phyloP scores from a whole-genome alignment of 2,329 filamentous ascomycete species.

The Ophiostoma tasmaniense region DNA sequence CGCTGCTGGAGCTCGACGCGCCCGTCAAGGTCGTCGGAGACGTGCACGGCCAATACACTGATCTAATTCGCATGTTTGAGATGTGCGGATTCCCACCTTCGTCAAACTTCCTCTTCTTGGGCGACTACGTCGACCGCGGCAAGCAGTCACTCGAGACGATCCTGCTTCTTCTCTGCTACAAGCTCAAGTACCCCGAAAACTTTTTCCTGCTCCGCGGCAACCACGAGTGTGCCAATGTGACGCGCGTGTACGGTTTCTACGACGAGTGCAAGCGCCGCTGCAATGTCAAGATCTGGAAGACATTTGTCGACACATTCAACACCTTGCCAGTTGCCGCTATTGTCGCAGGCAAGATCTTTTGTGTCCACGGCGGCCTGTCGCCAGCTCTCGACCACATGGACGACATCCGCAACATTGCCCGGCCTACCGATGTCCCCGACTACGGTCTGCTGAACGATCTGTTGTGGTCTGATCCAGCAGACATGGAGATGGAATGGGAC shows the following conservation, averaged over 20 bases:
- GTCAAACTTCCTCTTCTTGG: constrained; percentile 91
- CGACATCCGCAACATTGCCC: constrained; percentile 97
- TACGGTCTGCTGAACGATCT: constrained; percentile 96
- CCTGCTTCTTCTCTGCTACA: constrained; percentile 92
- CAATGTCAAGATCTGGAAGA: constrained; percentile 99
- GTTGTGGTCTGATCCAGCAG: constrained; percentile 94
- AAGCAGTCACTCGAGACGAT: constrained; percentile 99
- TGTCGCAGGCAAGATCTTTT: constrained; percentile 99
- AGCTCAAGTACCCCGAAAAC: constrained; percentile 99
- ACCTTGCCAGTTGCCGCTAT: constrained; percentile 96
- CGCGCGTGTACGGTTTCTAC: constrained; percentile 99
- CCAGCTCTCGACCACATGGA: constrained; percentile 99
- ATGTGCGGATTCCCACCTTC: constrained; percentile 95
- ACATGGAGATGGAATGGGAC: constrained; percentile 98
- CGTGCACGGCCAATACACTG: constrained; percentile 93
- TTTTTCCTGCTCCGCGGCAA: constrained; percentile 98
- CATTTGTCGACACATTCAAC: constrained; percentile 99
- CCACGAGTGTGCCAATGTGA: constrained; percentile 98
- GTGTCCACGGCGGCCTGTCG: constrained; percentile 96
- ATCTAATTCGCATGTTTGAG: constrained; percentile 93
- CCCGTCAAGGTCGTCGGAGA: constrained; percentile 98
- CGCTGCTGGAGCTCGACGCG: constrained; percentile 81
- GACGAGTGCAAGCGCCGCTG: constrained; percentile 98
- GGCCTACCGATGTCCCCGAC: constrained; percentile 97
- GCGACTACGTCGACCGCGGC: constrained; percentile 96